Conservation (phyloP, 2,329 filamentous ascomycete genomes). For the Hypoxylon sp. region DNA sequence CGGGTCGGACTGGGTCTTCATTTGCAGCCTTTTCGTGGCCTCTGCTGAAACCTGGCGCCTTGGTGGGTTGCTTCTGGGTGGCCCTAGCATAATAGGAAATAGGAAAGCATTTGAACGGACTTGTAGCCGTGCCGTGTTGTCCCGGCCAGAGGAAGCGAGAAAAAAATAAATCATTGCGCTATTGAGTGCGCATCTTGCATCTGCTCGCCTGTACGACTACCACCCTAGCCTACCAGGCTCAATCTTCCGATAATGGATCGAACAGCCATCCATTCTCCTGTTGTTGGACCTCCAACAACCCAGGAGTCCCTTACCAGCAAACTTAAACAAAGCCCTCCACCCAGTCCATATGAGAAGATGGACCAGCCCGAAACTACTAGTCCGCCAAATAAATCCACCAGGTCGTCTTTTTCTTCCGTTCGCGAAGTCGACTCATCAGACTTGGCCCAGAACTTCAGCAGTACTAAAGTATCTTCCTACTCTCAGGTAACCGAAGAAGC, state of each 20-base stretch:
- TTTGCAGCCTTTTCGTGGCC: slow-evolving; percentile 27
- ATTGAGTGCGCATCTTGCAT: slow-evolving; percentile 42
- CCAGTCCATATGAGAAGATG: slow-evolving; percentile 41
- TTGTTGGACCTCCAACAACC: slow-evolving; percentile 31
- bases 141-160: slow-evolving; percentile 22
- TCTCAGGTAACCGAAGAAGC: slow-evolving; percentile 54
- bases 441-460: slow-evolving; percentile 69
- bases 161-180: slow-evolving; percentile 39
- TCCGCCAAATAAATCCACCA: slow-evolving; percentile 51
- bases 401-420: slow-evolving; percentile 69
- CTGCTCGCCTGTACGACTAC: slow-evolving; percentile 29
- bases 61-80: slow-evolving; percentile 20
- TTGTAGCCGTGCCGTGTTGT: slow-evolving; percentile 24
- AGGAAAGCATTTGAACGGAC: too few species aligned
- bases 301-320: slow-evolving; percentile 22
- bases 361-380: slow-evolving; percentile 39
- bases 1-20: slow-evolving; percentile 16
- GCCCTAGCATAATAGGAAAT: too few species aligned
- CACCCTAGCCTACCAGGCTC: slow-evolving; percentile 23
- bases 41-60: slow-evolving; percentile 35
- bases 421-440: slow-evolving; percentile 66
- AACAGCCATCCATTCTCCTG: slow-evolving; percentile 33
- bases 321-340: slow-evolving; percentile 38
- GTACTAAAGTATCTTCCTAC: slow-evolving; percentile 69
- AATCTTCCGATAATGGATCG: slow-evolving; percentile 40